A percentile compares a stretch with the other conserved stretches of the same genome.
These are phyloP conservation scores for Alternaria arbusti DNA, from an alignment of 2,329 filamentous ascomycete species.

Conservation along the genomic window DNA sequence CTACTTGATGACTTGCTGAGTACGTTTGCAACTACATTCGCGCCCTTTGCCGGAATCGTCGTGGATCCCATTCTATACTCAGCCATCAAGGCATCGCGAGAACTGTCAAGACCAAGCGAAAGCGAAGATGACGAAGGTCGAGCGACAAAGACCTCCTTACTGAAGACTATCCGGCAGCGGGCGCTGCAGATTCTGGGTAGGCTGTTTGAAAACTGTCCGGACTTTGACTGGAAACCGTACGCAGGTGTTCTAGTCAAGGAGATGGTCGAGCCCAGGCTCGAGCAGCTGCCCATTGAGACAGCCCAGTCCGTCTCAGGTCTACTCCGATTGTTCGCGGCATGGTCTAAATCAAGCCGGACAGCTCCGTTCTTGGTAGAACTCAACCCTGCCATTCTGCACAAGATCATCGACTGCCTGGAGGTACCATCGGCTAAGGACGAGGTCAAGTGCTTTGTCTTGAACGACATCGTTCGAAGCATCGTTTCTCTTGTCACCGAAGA, in stretches of 20 bases:
- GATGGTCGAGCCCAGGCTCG: slow-evolving; percentile 76
- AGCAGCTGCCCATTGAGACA: slow-evolving; percentile 81
- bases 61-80: slow-evolving; percentile 83
- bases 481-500: slow-evolving; percentile 25
- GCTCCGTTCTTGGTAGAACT: slow-evolving; percentile 73
- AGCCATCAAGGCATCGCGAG: slow-evolving; percentile 69
- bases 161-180: slow-evolving; percentile 70
- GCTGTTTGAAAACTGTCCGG: slow-evolving; percentile 75
- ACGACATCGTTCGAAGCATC: slow-evolving; percentile 68
- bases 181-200: slow-evolving; percentile 84
- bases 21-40: slow-evolving; percentile 77
- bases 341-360: slow-evolving; percentile 72
- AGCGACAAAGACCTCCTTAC: slow-evolving; percentile 59
- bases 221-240: slow-evolving; percentile 75
- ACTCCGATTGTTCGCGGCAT: slow-evolving; percentile 79
- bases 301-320: slow-evolving; percentile 87
- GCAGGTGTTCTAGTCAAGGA: slow-evolving; percentile 74
- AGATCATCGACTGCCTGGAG: slow-evolving; percentile 74
- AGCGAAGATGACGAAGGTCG: slow-evolving; percentile 33
- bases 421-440: slow-evolving; percentile 80
- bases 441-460: slow-evolving; percentile 82
- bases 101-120: slow-evolving; percentile 33
- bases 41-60: slow-evolving; percentile 70
- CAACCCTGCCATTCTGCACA: slow-evolving; percentile 66
- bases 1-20: slow-evolving; percentile 88